phyloP scores from a whole-genome alignment of 768 basidiomycete genomes.

The Leccinum boreale region DNA sequence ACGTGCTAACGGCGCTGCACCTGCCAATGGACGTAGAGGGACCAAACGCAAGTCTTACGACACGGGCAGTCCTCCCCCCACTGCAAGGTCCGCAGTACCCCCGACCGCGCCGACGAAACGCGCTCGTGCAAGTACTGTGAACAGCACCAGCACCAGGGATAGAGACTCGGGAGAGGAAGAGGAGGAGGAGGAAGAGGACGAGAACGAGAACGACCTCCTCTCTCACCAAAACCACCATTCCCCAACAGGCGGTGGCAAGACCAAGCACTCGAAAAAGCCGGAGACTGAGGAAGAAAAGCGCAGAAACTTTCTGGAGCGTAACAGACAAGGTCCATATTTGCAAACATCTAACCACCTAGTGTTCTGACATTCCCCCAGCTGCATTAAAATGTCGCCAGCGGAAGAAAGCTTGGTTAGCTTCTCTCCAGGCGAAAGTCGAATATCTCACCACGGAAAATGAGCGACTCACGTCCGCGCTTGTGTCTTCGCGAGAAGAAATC shows the following conservation, averaged over 20 bases:
- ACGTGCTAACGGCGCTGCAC: slow-evolving; percentile 45
- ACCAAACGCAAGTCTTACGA: slow-evolving; percentile 71
- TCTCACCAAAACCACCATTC: slow-evolving; percentile 20
- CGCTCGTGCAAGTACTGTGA: slow-evolving; percentile 36
- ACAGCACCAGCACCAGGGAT: slow-evolving; percentile 27
- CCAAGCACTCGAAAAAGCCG: slow-evolving; percentile 58
- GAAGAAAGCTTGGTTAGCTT: slow-evolving; percentile 96
- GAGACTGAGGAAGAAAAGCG: slow-evolving; percentile 99
- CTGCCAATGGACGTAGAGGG: slow-evolving; percentile 42
- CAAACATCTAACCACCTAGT: background rate
- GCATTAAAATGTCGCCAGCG: slow-evolving; percentile 98
- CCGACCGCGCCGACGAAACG: slow-evolving; percentile 31
- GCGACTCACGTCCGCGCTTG: slow-evolving; percentile 81
- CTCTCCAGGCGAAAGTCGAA: slow-evolving; percentile 93
- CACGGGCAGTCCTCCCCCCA: slow-evolving; percentile 33
- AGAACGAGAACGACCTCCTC: slow-evolving; percentile 33
- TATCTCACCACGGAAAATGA: slow-evolving; percentile 93
- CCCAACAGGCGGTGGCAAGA: slow-evolving; percentile 15
- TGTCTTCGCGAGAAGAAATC: slow-evolving; percentile 89
- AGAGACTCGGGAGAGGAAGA: slow-evolving; percentile 38
- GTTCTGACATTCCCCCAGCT: slow-evolving; percentile 45
- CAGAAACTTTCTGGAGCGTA: slow-evolving; percentile 93
- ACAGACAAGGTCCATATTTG: slow-evolving; percentile 76
- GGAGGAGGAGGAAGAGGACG: slow-evolving; percentile 39
- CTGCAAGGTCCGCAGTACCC: slow-evolving; percentile 24